Evolutionary conservation across 1,284 basidiomycete genomes (phyloP), one percentile per base, ranked within the genome.

Genomic region (Anthracocystis walkeri): DNA sequence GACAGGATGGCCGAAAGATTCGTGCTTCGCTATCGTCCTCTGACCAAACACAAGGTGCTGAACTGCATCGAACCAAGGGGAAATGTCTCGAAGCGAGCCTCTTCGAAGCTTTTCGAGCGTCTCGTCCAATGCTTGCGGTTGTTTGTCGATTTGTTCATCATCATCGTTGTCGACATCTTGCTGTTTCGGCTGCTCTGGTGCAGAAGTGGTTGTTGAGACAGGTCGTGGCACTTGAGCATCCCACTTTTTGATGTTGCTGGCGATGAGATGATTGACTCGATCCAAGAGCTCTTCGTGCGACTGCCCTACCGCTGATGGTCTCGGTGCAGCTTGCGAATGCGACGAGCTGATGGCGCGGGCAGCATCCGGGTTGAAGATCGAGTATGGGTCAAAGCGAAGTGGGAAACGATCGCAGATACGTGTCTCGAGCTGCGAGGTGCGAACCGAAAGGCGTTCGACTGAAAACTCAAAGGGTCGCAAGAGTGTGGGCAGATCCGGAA

Each of bases 371-470:
- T 64, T 63, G 58, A 83, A 84, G 12, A 69, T 46, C 40, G 66
- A 50, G 45, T 81, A 66, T 6, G 66, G 38, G 25, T 84, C 82
- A 52, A 84, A 82, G 21, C 80, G 76, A 14, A 84, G 71, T 2
- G 78, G 77, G 46, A 84, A 84, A 18, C 61, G 62, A 31, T 78
- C 56, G 56, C 72, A 78, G 10, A 64, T 46, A 25, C 78, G 68
- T 8, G 63, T 73, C 55, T 79, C 82, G 4, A 84, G 77, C 65
- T 83, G 80, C 8, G 81, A 79, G 4, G 83, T 84, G 41, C 80
- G 76, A 3, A 83, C 77, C 8, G 77, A 70, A 27, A 84, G 65
- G 7, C 68, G 63, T 31, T 71, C 59, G 7, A 79, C 65, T 4
- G 66, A 68, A 12, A 46, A 64, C 44, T 84, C 79, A 55, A 82